Base-by-base conservation (phyloP, 73 alveolate genomes). In the Uronychia binucleata region DNA sequence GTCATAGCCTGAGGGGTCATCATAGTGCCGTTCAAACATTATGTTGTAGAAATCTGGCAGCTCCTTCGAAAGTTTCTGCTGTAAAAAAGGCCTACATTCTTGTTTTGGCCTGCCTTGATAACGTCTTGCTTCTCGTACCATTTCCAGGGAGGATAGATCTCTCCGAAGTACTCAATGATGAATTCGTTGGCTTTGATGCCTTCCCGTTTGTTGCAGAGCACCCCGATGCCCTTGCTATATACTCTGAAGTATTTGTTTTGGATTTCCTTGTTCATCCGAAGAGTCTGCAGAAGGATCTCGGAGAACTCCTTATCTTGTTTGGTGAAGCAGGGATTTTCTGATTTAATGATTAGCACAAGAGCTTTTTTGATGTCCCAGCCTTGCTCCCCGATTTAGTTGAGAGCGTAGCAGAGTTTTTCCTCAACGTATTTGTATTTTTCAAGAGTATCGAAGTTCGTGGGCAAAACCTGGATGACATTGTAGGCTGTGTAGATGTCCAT, bases 71-170 rank as follows among this genome's bases (percentile, higher is more conserved):
- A 96, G 32, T 46, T 88, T 94, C 31, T 46, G 19, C 5, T 46
- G 5, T 46, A 19, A 11, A 46, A 46, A 46, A 46, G 19, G 19
- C 67, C 67, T 46, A 46, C 67, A 46, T 35, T 82, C 46, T 86
- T 93, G 81, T 94, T 96, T 93, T 96, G 90, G 58, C 96, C 96
- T 58, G 94, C 82, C 83, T 98, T 98, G 77, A 98, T 92, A n/a
- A 96, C 95, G 90, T 98, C 99, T 80, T 98, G 96, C 84, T 98
- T 98, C 85, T 98, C 99, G 86, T 89, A 97, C 99, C 99, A 98
- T 86, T 94, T 90, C 98, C 98, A 97, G 1, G 99, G 99, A 28
- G 96, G 85, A 88, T 94, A 98, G 26, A 98, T 91, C 88, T 98
- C 99, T 77, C 99, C 99, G 34, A 96, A 90, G 93, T 98, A 98